Evolutionary conservation across 768 basidiomycete species (phyloP), one percentile per base, ranked within the genome.

Genomic region (Mycena chlorophos): DNA sequence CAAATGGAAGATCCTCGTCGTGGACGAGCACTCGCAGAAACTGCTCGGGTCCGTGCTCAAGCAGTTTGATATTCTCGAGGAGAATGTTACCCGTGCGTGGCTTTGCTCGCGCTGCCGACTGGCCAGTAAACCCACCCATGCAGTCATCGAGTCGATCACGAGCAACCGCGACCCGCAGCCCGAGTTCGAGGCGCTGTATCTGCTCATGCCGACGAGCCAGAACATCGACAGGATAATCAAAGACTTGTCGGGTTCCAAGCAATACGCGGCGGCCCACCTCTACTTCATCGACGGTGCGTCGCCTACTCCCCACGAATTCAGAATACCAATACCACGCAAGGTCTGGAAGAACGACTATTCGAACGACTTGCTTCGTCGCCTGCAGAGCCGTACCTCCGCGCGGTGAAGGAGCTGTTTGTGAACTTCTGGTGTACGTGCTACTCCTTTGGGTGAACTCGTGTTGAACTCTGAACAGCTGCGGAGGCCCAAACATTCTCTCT

Each of bases 1-100:
- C 55, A 77, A 84, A 80, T 99, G 97, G 97, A 99, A 99, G 83
- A 89, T 97, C 63, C 84, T 98, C 40, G 94, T 99, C 56, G 90
- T 98, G 51, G 97, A 99, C 70, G 92, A 94, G 61, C 84, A 91
- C 72, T 88, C 94, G 23, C 88, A 94, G 71, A 85, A 81, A 68
- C 74, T 98, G 51, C 72, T 99, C 43, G 82, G 86, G 57, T 84
- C 89, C 8, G 92, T 95, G 3, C 79, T 98, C 63, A 94, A 93
- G 73, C 88, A 92, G 68, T 94, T 91, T 64, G 96, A 99, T 69
- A 90, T 98, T 53, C 72, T 98, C 53, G 88, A 94, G 70, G 93
- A 97, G 78, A 95, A 95, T 77, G 93, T 98, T 39, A 97, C 94
- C 43, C 82, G 96, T 97, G 75, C 69, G 93, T 78, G 49, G 45